Base-by-base conservation (phyloP, 2,329 filamentous ascomycete genomes). In the Cladophialophora psammophila region DNA sequence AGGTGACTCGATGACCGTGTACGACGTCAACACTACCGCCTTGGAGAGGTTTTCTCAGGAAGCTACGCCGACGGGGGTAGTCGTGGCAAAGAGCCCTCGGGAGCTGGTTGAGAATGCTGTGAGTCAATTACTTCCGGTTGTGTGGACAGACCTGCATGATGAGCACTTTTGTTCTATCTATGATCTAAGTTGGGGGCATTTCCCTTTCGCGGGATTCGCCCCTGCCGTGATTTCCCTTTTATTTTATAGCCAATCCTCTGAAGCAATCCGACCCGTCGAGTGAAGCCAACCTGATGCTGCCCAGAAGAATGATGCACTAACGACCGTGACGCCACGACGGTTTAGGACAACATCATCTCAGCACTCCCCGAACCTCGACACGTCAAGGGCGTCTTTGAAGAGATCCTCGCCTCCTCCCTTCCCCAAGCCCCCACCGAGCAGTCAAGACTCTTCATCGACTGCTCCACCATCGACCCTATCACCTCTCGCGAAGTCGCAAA, bases 381-480 rank as follows among this genome's bases (percentile, higher is more conserved):
- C 76, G 94, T 98, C 65, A 90, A 91, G 76, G 86, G 86, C 60
- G 93, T 97, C 45, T 97, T 93, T 78, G 82, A 87, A 55, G 85
- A 90, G 63, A 93, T 98, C 76, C 83, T 96, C 53, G 84, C 87
- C 55, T 81, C 85, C 2, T 81, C 84, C 5, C 82, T 89, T 5
- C 82, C 85, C 6, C 78, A 78, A 36, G 75, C 83, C 20, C 76
- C 80, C 1, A 77, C 82, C 2, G 81, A 82, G 48, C 85, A 84
- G 59, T 82, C 90, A 65, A 89, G 93, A 45, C 81, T 97, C 65
- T 97, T 96, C 78, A 95, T 99, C 76, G 95, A 99, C 79, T 94
- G 91, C 79, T 98, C 94, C 3, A 99, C 95, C 15, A 98, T 99
- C 76, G 95, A 98, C 79, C 93, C 94, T 0, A 88, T 88, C 36